Conservation (phyloP, 2,329 filamentous ascomycete species). For the Pseudopithomyces chartarum region DNA sequence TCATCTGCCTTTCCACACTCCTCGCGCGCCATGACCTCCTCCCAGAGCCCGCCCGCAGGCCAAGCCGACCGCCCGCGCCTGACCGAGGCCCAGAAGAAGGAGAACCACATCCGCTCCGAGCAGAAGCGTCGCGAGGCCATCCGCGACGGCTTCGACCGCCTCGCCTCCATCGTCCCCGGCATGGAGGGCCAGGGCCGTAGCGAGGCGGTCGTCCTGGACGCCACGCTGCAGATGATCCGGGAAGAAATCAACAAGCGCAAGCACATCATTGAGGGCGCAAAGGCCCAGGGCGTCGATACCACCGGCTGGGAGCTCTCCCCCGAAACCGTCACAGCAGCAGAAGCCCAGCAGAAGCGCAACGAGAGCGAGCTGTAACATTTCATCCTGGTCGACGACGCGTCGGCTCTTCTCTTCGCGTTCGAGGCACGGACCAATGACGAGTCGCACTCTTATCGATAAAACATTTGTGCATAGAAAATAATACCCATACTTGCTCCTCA, state of each 20-base stretch:
- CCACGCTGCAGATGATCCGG: conserved; percentile 51
- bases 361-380: conserved; percentile 14
- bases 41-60: conserved; percentile 33
- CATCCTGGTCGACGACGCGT: background rate
- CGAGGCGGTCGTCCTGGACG: conserved; percentile 79
- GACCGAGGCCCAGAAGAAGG: conserved; percentile 73
- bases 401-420: background rate
- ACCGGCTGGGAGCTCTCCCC: conserved; percentile 36
- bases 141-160: conserved; percentile 79
- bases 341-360: conserved; percentile 31
- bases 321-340: conserved; percentile 34
- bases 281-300: conserved; percentile 41
- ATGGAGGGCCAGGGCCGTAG: conserved; percentile 82
- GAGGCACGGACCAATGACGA: conserved; percentile 19
- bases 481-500: conserved; percentile 9
- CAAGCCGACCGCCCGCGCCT: conserved; percentile 64
- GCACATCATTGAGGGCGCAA: conserved; percentile 43
- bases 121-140: conserved; percentile 75
- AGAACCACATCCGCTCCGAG: conserved; percentile 73
- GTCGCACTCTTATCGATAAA: conserved; percentile 28
- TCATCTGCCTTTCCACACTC: background rate
- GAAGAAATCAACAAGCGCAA: conserved; percentile 46
- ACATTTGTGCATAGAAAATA: conserved; percentile 12
- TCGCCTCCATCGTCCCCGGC: conserved; percentile 80
- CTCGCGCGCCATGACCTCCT: conserved; percentile 24